Percentiles rank a stretch among this genome's conserved stretches.
Evolutionary conservation across 192 early-diverging fungal species (phyloP).

Genomic region (Dissophora ornata): DNA sequence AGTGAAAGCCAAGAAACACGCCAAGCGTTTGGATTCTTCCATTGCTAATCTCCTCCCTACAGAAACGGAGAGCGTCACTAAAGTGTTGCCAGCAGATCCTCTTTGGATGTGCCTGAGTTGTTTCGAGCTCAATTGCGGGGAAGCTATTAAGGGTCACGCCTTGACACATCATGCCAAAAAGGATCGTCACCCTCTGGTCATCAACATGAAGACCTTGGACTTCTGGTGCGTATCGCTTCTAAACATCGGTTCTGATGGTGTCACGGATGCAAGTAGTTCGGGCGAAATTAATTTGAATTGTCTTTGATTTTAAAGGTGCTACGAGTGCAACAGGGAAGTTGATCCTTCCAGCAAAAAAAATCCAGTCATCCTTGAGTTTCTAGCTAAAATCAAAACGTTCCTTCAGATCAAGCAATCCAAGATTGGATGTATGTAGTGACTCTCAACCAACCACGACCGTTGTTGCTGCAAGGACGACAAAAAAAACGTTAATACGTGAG

Average conservation of each 20-base stretch:
- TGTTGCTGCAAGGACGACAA: too few relatives aligned
- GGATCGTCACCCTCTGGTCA: slow-evolving; percentile 28
- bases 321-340: slow-evolving; percentile 33
- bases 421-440: slow-evolving; percentile 29
- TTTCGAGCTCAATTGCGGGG: slow-evolving; percentile 49
- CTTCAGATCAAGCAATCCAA: slow-evolving; percentile 34
- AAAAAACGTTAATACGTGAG: too few relatives aligned
- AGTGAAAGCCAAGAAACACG: slow-evolving; percentile 34
- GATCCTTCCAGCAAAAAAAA: slow-evolving; percentile 40
- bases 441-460: too few relatives aligned
- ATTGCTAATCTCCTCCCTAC: background rate
- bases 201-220: slow-evolving; percentile 33
- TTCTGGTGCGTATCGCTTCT: slow-evolving; percentile 31
- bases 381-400: background rate
- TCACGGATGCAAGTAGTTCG: too few relatives aligned
- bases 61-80: background rate
- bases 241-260: too few relatives aligned
- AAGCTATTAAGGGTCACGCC: slow-evolving; percentile 25
- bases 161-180: slow-evolving; percentile 26
- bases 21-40: slow-evolving; percentile 5
- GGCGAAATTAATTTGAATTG: background rate
- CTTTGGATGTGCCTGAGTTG: slow-evolving; percentile 53
- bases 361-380: slow-evolving; percentile 34
- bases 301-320: slow-evolving; percentile 33
- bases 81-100: slow-evolving; percentile 8